A percentile compares a stretch with the other conserved stretches of the same genome.
Evolutionary conservation across 441 rosid species (phyloP).

Genomic region (Cnidoscolus chayamansa): DNA sequence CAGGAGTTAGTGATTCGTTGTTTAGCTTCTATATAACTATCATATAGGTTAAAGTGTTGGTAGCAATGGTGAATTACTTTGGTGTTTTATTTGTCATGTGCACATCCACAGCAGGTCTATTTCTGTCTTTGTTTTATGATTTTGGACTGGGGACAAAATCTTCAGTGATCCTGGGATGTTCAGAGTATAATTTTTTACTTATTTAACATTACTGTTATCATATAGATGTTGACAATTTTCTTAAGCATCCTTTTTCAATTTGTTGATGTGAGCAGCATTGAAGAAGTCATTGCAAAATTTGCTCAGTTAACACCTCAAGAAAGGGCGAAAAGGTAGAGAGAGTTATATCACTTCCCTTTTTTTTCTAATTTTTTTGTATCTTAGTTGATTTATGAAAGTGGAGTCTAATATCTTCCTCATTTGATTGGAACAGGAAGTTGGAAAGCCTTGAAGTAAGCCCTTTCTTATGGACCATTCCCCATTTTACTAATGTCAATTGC

Average conservation of each 20-base stretch:
- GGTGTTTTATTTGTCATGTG: conserved; percentile 4
- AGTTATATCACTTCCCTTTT: conserved; percentile 3
- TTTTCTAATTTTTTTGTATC: background rate
- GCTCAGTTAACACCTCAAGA: conserved; percentile 76
- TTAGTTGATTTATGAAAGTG: conserved; percentile 13
- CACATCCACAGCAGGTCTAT: background rate
- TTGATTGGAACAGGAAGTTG: conserved; percentile 59
- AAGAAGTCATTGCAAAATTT: conserved; percentile 65
- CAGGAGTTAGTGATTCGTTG: background rate
- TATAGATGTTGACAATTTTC: background rate
- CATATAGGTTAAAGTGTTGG: background rate
- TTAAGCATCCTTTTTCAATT: conserved; percentile 1
- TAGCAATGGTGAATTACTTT: background rate
- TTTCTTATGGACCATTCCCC: conserved; percentile 19
- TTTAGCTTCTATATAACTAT: background rate
- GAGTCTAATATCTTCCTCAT: conserved; percentile 16
- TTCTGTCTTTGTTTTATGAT: background rate
- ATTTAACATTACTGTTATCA: background rate
- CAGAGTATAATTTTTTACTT: background rate
- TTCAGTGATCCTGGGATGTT: background rate
- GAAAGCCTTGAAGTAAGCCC: conserved; percentile 80
- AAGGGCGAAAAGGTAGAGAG: conserved; percentile 59
- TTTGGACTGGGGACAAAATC: background rate
- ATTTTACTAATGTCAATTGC: background rate
- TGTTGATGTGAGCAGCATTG: conserved; percentile 43